phyloP scores from a whole-genome alignment of 2,329 filamentous ascomycete species.

The Pseudogymnoascus sp. region DNA sequence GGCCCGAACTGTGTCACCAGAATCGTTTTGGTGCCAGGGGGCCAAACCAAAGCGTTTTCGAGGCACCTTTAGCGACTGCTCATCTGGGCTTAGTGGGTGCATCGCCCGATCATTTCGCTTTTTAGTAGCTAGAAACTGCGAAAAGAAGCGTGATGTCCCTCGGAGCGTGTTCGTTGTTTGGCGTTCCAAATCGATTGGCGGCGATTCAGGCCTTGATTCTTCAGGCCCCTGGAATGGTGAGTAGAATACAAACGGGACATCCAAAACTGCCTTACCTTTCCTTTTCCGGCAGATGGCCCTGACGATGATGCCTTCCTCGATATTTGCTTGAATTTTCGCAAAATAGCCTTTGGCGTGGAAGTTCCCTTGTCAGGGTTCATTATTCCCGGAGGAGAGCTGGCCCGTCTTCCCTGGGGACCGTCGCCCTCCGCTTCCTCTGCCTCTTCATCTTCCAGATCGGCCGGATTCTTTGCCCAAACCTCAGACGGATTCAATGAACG shows the following conservation, averaged over 20 bases:
- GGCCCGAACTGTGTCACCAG: conserved; percentile 22
- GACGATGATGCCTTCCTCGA: not conserved
- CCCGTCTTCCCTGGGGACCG: not conserved
- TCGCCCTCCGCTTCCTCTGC: not conserved
- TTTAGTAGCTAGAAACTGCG: not conserved
- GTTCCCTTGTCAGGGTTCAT: not conserved
- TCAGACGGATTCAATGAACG: not conserved
- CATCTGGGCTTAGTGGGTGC: conserved; percentile 11
- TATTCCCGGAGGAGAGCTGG: not conserved
- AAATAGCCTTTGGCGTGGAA: not conserved
- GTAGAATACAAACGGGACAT: not conserved
- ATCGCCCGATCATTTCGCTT: not conserved
- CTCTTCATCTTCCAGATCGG: not conserved
- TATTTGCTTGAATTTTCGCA: not conserved
- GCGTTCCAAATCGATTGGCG: not conserved
- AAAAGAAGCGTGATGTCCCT: conserved; percentile 1
- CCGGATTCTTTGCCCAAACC: not conserved
- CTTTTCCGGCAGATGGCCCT: not conserved
- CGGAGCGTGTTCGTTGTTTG: not conserved
- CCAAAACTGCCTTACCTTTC: not conserved
- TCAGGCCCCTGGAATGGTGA: not conserved
- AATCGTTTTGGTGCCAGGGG: conserved; percentile 26
- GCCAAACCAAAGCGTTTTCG: conserved; percentile 22
- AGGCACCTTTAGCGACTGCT: conserved; percentile 9
- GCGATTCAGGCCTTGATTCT: not conserved